Evolutionary conservation across 768 basidiomycete genomes (phyloP), one percentile per base, ranked within the genome.

Genomic region (Fomitopsis serialis): DNA sequence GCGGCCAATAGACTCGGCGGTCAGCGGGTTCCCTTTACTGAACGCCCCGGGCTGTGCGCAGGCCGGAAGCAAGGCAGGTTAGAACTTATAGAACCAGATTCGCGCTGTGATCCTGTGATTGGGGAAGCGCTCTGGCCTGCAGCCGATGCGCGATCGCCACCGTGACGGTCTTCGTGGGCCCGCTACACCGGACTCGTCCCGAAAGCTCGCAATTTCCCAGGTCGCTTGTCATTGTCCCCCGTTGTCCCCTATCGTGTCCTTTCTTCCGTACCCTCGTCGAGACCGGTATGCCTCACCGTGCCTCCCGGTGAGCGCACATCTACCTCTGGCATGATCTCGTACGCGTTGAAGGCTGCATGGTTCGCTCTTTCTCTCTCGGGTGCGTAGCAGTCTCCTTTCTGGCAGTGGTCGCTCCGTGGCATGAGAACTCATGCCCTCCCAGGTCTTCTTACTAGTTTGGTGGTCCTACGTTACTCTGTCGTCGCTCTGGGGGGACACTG

Each of bases 311-410:
- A 52, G 51, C 40, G 10, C 44, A 19, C 21, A 27, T 35, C 21
- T 23, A 45, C 46, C 37, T 46, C 53, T 42, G 54, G 51, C 44
- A 85, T 85, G 83, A 73, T 84, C 34, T 72, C 79, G 19, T 78
- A 77, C 51, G 72, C 75, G 45, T 71, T 85, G 51, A 85, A 78
- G 69, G 68, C 78, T 42, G 69, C 69, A 45, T 86, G 82, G 82
- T 81, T 81, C 58, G 68, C 71, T 58, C 70, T 86, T 19, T 83
- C 82, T 13, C 57, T 81, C 21, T 69, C 74, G 58, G 82, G 83
- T 82, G 62, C 54, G 61, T 54, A 44, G n/a, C 22, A 35, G 21
- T 55, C 7, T 9, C 6, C 27, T 7, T 15, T 23, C 10, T 45
- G 44, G n/a, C 42, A 42, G 5, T 6, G n/a, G 6, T 32, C 22